A percentile compares a stretch with the other conserved stretches of the same genome.
phyloP scores from a whole-genome alignment of 1,284 basidiomycete genomes.

The Microbotryomycetes sp. region DNA sequence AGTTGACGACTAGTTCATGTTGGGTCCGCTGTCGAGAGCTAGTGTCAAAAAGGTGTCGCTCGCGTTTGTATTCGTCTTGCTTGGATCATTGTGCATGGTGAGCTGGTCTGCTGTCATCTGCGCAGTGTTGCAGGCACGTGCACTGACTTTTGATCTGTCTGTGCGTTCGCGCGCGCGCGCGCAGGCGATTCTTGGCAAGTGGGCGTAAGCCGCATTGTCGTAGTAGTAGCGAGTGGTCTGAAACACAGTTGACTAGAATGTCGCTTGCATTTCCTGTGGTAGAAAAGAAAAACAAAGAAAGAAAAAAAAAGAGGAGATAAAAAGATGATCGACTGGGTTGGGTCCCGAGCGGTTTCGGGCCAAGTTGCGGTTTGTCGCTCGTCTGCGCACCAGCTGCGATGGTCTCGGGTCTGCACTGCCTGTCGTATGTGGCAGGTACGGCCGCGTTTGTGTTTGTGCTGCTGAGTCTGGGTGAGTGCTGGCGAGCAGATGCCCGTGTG shows the following conservation, averaged over 20 bases:
- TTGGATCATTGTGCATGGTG: slow-evolving; percentile 27
- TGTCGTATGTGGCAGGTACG: slow-evolving; percentile 55
- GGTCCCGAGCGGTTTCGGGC: too few species aligned
- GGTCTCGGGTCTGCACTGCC: slow-evolving; percentile 36
- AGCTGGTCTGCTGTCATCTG: slow-evolving; percentile 34
- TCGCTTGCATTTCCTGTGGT: too few species aligned
- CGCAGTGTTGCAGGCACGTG: slow-evolving; percentile 27
- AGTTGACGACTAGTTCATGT: slow-evolving; percentile 19
- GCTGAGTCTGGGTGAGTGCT: slow-evolving; percentile 60
- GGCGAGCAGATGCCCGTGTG: slow-evolving; percentile 20
- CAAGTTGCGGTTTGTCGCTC: neutral
- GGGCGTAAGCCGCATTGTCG: slow-evolving; percentile 33
- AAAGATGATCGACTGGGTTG: too few species aligned
- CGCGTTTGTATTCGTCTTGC: slow-evolving; percentile 17
- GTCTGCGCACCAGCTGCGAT: neutral
- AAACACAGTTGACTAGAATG: too few species aligned
- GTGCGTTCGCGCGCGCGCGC: slow-evolving; percentile 34
- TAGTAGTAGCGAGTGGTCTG: too few species aligned
- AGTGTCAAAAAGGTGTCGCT: neutral
- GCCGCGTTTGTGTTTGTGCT: slow-evolving; percentile 71
- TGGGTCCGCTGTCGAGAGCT: slow-evolving; percentile 17
- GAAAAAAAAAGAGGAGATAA: too few species aligned
- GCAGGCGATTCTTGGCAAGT: slow-evolving; percentile 43
- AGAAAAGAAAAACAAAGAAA: too few species aligned
- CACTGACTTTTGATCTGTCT: slow-evolving; percentile 20